Evolutionary conservation across 345 rosid genomes (phyloP), one percentile per base, ranked within the genome.

Genomic region (Salix caprea): DNA sequence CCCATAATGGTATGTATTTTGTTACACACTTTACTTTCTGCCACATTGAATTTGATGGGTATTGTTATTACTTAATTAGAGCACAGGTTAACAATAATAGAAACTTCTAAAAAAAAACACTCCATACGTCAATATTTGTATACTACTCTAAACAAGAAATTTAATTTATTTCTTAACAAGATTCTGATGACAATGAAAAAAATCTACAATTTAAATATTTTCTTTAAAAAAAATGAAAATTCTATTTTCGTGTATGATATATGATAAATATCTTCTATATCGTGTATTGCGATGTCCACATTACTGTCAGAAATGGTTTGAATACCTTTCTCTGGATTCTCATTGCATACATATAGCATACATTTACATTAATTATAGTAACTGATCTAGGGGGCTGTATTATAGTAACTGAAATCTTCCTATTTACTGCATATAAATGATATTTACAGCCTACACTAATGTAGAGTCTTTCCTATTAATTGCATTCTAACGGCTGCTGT

Each of bases 1-100:
- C 93, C 98, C 64, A 71, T 92, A 80, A 94, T 97, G 56, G 99
- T 96, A 80, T 88, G 94, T 80, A 77, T 66, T 70, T 75, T 77
- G 14, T 56, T 56, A n/a, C 13, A 56, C 11, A 3, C 62, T 2
- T 26, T n/a, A 26, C 62, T 11, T 48, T 67, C 75, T 36, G n/a
- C 30, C 61, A 24, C 71, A 65, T n/a, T 48, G n/a, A 69, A 13
- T 74, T 39, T 37, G 30, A 30, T 32, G 62, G 67, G 65, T 68
- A 34, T 42, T 78, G 67, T 40, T 65, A 62, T 80, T 39, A 67
- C 42, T 24, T 56, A 75, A 37, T 76, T 26, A 1, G 37, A 4
- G 10, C 39, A 37, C 15, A 1, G 24, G 39, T 5, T 68, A 10
- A 54, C 30, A 44, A 60, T 32, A 13, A 19, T 15, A 42, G 48